phyloP scores from a whole-genome alignment of 495 filamentous ascomycete genomes.

The Oidiodendron maius region DNA sequence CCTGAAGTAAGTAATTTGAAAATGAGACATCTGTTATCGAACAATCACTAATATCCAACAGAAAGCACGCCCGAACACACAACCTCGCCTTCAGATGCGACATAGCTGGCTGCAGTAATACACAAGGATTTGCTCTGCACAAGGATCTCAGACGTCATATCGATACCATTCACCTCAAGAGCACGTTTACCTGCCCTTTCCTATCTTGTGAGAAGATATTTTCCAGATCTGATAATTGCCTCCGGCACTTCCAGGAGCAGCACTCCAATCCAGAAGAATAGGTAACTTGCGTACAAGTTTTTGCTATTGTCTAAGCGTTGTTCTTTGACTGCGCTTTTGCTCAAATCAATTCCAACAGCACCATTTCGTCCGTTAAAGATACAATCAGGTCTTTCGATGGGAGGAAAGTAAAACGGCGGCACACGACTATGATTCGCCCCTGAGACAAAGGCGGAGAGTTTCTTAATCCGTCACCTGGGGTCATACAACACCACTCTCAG shows the following conservation, averaged over 20 bases:
- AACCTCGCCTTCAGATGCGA: constrained; percentile 6
- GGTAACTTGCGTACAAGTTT: too few relatives aligned
- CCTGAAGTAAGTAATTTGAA: constrained; percentile 5
- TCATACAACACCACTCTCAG: too few relatives aligned
- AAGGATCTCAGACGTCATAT: constrained; percentile 12
- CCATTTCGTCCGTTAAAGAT: too few relatives aligned
- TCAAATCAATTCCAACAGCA: too few relatives aligned
- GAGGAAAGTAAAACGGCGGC: too few relatives aligned
- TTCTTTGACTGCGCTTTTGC: too few relatives aligned
- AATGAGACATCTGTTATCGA: neutral
- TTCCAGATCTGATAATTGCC: constrained; percentile 9
- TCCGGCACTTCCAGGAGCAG: constrained; percentile 7
- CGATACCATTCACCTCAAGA: constrained; percentile 7
- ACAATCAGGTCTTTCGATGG: too few relatives aligned
- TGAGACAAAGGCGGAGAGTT: too few relatives aligned
- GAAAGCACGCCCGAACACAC: constrained; percentile 10
- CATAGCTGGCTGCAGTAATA: constrained; percentile 2
- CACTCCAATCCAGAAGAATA: neutral
- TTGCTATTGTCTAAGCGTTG: too few relatives aligned
- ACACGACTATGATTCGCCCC: too few relatives aligned
- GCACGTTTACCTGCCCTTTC: constrained; percentile 7
- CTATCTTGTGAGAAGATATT: constrained; percentile 7
- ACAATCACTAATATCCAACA: neutral
- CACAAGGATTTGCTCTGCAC: constrained; percentile 5
- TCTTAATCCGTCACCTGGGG: too few relatives aligned